These are phyloP conservation scores for Astragalus glycyphyllos DNA, from an alignment of 306 rosid species.

Conservation along the genomic window DNA sequence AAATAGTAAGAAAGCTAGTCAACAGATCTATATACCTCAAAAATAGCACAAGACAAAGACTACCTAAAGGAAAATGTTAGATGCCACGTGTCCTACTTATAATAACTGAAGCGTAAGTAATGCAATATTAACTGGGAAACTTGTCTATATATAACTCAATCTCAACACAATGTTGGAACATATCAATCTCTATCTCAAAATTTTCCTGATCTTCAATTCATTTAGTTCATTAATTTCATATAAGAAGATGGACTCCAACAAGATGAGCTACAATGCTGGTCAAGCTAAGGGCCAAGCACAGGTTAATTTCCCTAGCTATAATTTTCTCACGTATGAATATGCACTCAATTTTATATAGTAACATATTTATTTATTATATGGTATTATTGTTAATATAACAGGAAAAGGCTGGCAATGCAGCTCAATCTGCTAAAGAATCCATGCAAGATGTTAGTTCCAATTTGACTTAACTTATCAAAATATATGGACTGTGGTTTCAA, in stretches of 20 bases:
- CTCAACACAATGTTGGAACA: neutral
- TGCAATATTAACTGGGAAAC: neutral
- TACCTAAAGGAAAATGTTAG: neutral
- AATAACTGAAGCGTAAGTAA: neutral
- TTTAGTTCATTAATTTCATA: neutral
- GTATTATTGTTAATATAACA: slow-evolving; percentile 22
- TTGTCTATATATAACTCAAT: slow-evolving; percentile 29
- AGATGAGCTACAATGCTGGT: slow-evolving; percentile 56
- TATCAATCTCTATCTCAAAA: neutral
- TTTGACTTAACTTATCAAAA: neutral
- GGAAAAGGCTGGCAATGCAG: slow-evolving; percentile 67
- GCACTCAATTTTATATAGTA: neutral
- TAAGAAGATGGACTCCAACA: slow-evolving; percentile 48
- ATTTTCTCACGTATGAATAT: neutral
- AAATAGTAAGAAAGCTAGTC: neutral
- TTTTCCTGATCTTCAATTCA: slow-evolving; percentile 2
- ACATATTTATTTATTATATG: neutral
- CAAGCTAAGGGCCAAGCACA: slow-evolving; percentile 70
- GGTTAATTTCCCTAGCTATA: slow-evolving; percentile 41
- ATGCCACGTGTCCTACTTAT: slow-evolving; percentile 7
- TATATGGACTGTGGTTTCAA: neutral
- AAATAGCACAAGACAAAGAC: slow-evolving; percentile 18
- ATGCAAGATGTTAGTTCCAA: slow-evolving; percentile 44
- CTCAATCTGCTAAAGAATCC: slow-evolving; percentile 60
- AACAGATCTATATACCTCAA: neutral